Percentiles rank a stretch among this genome's conserved stretches.
Evolutionary conservation across 495 filamentous ascomycete species (phyloP).

Genomic region (Astrocystis sublimbata): DNA sequence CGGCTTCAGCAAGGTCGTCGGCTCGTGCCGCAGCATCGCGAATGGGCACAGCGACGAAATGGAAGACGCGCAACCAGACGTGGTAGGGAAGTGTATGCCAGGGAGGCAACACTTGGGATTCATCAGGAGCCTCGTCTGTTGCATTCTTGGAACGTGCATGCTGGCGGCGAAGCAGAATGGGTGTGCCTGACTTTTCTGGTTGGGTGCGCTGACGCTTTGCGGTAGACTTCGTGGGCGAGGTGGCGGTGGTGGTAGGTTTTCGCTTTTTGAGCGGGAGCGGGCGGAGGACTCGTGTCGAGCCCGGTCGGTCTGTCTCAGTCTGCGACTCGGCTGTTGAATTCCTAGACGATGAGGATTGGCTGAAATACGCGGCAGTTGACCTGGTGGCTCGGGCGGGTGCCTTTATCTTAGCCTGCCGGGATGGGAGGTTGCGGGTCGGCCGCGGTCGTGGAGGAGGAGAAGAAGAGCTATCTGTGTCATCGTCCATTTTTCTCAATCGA

Average conservation of each 20-base stretch:
- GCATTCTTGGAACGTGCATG: not conserved
- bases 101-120: constrained; percentile 51
- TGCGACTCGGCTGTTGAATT: not conserved
- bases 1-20: constrained; percentile 32
- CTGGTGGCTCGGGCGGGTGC: constrained; percentile 22
- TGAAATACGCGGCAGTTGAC: constrained; percentile 24
- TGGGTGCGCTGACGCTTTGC: constrained; percentile 14
- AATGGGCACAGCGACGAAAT: constrained; percentile 62
- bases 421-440: constrained; percentile 26
- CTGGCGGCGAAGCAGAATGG: not conserved
- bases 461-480: constrained; percentile 5
- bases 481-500: constrained; percentile 2
- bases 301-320: not conserved
- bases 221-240: not conserved
- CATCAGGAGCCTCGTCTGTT: not conserved
- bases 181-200: not conserved
- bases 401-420: constrained; percentile 29
- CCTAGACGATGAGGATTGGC: not conserved
- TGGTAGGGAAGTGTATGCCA: constrained; percentile 75
- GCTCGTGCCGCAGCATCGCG: constrained; percentile 49
- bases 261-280: not conserved
- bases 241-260: not conserved
- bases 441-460: constrained; percentile 1
- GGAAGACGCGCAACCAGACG: constrained; percentile 68
- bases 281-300: constrained; percentile 4